These are phyloP conservation scores for Aureobasidium zeae DNA, from an alignment of 2,329 filamentous ascomycete species.

Conservation along the genomic window DNA sequence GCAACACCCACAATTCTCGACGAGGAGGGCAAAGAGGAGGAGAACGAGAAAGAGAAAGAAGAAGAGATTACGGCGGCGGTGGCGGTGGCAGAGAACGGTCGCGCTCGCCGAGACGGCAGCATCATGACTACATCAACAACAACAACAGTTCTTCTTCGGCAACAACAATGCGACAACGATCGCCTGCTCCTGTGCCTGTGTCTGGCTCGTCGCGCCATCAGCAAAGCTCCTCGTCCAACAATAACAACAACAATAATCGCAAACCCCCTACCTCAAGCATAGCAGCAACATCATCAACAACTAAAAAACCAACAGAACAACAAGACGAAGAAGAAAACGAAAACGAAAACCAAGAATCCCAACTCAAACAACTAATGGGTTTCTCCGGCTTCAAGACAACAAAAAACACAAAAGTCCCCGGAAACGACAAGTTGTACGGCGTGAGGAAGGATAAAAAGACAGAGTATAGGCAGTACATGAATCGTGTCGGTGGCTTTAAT, in stretches of 20 bases:
- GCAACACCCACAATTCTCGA: not conserved
- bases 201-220: too few relatives aligned
- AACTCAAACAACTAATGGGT: constrained; percentile 82
- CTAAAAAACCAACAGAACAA: constrained; percentile 1
- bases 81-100: not conserved
- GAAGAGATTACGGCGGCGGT: not conserved
- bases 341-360: constrained; percentile 53
- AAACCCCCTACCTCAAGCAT: not conserved
- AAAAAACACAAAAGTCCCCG: constrained; percentile 78
- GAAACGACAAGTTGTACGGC: constrained; percentile 69
- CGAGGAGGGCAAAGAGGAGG: too few relatives aligned
- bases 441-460: constrained; percentile 90
- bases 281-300: not conserved
- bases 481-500: constrained; percentile 73
- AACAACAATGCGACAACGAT: too few relatives aligned
- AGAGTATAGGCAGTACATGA: constrained; percentile 96
- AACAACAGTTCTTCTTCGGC: not conserved
- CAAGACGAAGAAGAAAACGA: constrained; percentile 6
- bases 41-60: too few relatives aligned
- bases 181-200: too few relatives aligned
- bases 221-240: not conserved
- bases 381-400: constrained; percentile 80
- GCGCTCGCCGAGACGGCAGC: not conserved
- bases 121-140: not conserved
- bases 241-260: constrained; percentile 2